A percentile compares a stretch with the other conserved stretches of the same genome.
phyloP scores from a whole-genome alignment of 345 rosid genomes.

The Eutrema heterophyllum region DNA sequence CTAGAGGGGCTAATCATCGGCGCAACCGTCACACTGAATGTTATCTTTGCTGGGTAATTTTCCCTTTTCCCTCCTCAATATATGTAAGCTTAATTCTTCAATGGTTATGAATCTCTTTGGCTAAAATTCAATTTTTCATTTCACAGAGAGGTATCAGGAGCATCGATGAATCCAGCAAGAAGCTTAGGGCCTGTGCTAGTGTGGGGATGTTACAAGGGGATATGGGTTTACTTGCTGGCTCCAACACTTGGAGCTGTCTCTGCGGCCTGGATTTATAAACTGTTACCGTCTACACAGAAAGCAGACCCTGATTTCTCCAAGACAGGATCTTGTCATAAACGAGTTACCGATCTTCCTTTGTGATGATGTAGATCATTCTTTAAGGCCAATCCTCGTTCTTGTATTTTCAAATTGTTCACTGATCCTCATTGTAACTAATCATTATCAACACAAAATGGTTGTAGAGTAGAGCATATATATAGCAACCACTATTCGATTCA shows the following conservation, averaged over 20 bases:
- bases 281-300: slow-evolving; percentile 48
- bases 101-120: not conserved
- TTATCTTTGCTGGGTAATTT: slow-evolving; percentile 75
- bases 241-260: slow-evolving; percentile 48
- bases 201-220: slow-evolving; percentile 34
- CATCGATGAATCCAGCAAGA: slow-evolving; percentile 77
- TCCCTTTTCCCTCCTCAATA: not conserved
- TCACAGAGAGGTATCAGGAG: slow-evolving; percentile 58
- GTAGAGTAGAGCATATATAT: not conserved
- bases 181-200: slow-evolving; percentile 57
- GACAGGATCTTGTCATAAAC: slow-evolving; percentile 41
- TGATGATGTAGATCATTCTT: slow-evolving; percentile 5
- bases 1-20: slow-evolving; percentile 88
- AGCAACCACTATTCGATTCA: no score
- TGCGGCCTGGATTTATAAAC: slow-evolving; percentile 45
- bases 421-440: not conserved
- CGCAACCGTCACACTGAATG: slow-evolving; percentile 73
- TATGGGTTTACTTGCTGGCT: slow-evolving; percentile 46
- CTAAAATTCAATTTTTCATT: not conserved
- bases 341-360: slow-evolving; percentile 26
- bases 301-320: slow-evolving; percentile 50
- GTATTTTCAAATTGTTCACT: not conserved
- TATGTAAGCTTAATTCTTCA: not conserved
- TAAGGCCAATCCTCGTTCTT: not conserved
- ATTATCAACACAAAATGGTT: not conserved